Base-by-base conservation (phyloP, 768 basidiomycete genomes). In the Candolleomyces aberdarensis region DNA sequence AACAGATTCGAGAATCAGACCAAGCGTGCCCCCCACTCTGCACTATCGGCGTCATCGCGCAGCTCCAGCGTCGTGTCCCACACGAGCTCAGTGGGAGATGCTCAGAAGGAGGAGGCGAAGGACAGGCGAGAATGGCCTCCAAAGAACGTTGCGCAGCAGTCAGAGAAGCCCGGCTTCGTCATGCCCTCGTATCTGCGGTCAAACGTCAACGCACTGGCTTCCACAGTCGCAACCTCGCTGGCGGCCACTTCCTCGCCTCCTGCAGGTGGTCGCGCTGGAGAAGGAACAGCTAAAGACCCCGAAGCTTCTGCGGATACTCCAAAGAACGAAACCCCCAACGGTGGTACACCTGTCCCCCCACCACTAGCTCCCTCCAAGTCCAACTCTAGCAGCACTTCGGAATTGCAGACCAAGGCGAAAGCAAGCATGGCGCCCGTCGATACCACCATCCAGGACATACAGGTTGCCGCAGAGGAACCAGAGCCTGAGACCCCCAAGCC, bases 1-100 rank as follows among this genome's bases (percentile, higher is more conserved):
- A 92, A 92, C 56, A 84, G 89, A 61, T 94, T 94, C 66, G 92
- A 94, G 73, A 89, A 84, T 66, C 87, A 91, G 75, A 86, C 81
- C 59, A 93, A 91, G 71, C 84, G 85, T n/a, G 82, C 84, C 66
- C 74, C 85, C 4, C 65, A 76, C 10, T 69, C 80, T 31, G 65
- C 17, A 69, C 80, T 54, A 66, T 66, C 71, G 52, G 68, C 66
- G 62, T 74, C 81, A 32, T 78, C 84, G 15, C 83, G 89, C 61
- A 87, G 86, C 65, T 79, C 83, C n/a, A 91, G 86, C 65, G 87
- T 85, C 61, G 74, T 80, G 19, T 88, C 88, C 31, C 84, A 91
- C 65, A 61, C 60, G 11, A 61, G 60, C 60, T 76, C 75, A 57
- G 81, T 84, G 8, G 83, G 85, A 47, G 89, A 91, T 70, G 80